Evolutionary conservation across 192 early-diverging fungal genomes (phyloP).

Genomic region (Backusella macrospora): DNA sequence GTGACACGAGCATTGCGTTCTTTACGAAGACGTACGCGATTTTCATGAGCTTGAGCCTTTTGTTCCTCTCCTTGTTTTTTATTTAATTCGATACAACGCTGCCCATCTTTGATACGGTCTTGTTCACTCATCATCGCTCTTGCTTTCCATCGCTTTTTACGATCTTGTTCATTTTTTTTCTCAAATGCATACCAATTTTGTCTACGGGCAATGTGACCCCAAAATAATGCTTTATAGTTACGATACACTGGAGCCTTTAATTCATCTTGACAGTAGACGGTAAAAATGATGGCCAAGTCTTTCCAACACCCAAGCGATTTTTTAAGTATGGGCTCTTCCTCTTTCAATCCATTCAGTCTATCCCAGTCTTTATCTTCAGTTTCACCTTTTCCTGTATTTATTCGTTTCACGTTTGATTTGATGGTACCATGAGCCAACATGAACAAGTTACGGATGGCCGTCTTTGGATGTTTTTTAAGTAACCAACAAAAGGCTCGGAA

Average conservation of each 20-base stretch:
- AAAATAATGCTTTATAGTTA: not conserved
- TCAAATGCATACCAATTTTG: too few species aligned
- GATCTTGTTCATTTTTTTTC: not conserved
- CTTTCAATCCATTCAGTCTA: not conserved
- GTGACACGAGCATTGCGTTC: slow-evolving; percentile 26
- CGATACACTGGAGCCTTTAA: not conserved
- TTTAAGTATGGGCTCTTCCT: not conserved
- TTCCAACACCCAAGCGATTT: slow-evolving; percentile 53
- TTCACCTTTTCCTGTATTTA: slow-evolving; percentile 6
- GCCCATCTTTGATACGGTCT: not conserved
- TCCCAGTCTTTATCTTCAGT: slow-evolving; percentile 25
- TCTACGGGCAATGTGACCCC: not conserved
- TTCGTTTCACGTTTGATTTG: not conserved
- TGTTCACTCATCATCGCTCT: not conserved
- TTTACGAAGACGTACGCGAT: slow-evolving; percentile 8
- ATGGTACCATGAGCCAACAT: slow-evolving; percentile 31
- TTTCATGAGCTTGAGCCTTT: slow-evolving; percentile 6
- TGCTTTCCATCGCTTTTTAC: not conserved
- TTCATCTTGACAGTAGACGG: slow-evolving; percentile 35
- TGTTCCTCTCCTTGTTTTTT: not conserved
- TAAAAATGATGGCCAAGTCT: slow-evolving; percentile 40
- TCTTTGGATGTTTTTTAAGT: slow-evolving; percentile 38
- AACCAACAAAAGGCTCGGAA: slow-evolving; percentile 40
- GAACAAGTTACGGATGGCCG: slow-evolving; percentile 38
- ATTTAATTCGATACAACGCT: not conserved